Base-by-base conservation (phyloP, 441 rosid species). In the Flueggea neowawraea region DNA sequence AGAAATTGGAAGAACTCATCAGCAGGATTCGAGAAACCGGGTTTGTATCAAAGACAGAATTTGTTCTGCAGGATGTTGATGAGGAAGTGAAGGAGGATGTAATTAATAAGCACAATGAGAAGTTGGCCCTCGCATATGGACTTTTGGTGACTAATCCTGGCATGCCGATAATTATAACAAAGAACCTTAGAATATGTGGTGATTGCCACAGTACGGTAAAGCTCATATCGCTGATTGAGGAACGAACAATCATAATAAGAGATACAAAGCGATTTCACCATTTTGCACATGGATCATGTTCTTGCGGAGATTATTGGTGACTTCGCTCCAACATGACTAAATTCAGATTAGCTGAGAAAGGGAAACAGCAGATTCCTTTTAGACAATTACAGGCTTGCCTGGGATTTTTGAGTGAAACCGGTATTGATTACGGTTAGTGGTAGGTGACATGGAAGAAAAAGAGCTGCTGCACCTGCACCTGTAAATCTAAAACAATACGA, bases 241-340 rank as follows among this genome's bases (percentile, higher is more conserved):
- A 69, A 57, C 82, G 95, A 58, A 80, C 81, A 33, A 85, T 89
- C 63, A 73, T 89, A n/a, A 79, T 91, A 67, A 75, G 96, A 69
- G 96, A 89, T 62, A 80, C 82, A 31, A 89, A 84, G 80, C 78
- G 97, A 69, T 91, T 91, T 77, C 97, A 91, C 69, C 96, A 82
- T 81, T 91, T 91, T 54, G 67, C 72, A 17, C 63, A 80, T 59
- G 92, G 91, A 12, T 60, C 68, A 17, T 91, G 98, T 76, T 91
- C 98, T 49, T 91, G 98, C 50, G 82, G 91, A 58, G 81, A 89
- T 81, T 91, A 81, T 79, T 91, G 95, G 95, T 89, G 83, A 73
- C 43, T 52, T 55, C 44, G 54, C 43, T 43, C 47, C 11, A 36
- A 36, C 41, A 5, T 8, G 41, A 36, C 6, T 5, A 36, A 36